Percentiles rank a stretch among this genome's conserved stretches.
Conservation (phyloP, 2,329 filamentous ascomycete genomes). For the Aspergillus jensenii region DNA sequence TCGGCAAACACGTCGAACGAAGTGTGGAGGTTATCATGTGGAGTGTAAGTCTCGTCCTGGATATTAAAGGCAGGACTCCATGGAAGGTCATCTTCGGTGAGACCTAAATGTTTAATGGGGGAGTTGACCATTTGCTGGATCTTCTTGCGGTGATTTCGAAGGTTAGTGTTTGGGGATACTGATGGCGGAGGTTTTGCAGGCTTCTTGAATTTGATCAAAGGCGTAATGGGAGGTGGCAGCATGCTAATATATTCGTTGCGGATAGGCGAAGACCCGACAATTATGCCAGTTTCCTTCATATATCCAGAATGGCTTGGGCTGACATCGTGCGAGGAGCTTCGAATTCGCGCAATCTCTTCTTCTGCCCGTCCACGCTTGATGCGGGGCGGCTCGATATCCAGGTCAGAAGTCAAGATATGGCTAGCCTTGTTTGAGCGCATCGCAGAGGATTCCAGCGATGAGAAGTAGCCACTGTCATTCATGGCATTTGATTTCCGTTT, state of each 20-base stretch:
- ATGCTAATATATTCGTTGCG: slow-evolving; percentile 58
- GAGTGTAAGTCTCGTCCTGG: slow-evolving; percentile 44
- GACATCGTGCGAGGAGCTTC: slow-evolving; percentile 81
- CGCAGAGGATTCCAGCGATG: slow-evolving; percentile 88
- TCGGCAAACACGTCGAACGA: slow-evolving; percentile 59
- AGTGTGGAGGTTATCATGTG: slow-evolving; percentile 44
- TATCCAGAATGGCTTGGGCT: slow-evolving; percentile 66
- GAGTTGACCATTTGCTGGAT: slow-evolving; percentile 81
- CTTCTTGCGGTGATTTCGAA: slow-evolving; percentile 81
- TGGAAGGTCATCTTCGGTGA: slow-evolving; percentile 42
- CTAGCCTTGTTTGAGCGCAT: slow-evolving; percentile 67
- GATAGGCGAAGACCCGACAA: slow-evolving; percentile 66
- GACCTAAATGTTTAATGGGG: slow-evolving; percentile 55
- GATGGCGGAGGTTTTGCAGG: slow-evolving; percentile 67
- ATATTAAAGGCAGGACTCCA: slow-evolving; percentile 55
- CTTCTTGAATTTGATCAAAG: slow-evolving; percentile 76
- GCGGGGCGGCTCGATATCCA: slow-evolving; percentile 69
- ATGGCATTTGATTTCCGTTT: slow-evolving; percentile 77
- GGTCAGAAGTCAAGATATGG: slow-evolving; percentile 71
- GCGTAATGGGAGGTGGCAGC: slow-evolving; percentile 76
- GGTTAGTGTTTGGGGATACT: slow-evolving; percentile 87
- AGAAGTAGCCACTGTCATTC: slow-evolving; percentile 96
- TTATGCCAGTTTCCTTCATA: slow-evolving; percentile 32
- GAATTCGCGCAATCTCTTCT: slow-evolving; percentile 90
- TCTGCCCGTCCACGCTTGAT: slow-evolving; percentile 90